Evolutionary conservation across 2,329 filamentous ascomycete species (phyloP), one percentile per base, ranked within the genome.

Genomic region (Calonectria pseudoreteaudii): DNA sequence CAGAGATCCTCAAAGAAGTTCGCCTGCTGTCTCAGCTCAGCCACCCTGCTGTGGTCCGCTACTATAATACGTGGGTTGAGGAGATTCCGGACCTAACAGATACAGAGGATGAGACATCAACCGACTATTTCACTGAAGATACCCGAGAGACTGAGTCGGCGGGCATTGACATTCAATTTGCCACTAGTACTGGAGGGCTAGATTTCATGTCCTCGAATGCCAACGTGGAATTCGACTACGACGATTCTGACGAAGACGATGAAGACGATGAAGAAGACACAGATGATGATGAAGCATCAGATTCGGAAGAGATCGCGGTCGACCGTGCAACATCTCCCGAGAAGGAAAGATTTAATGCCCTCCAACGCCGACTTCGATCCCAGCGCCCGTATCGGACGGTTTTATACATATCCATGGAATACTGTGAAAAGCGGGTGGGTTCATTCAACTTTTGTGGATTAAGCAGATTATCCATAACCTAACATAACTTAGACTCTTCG

Each of bases 381-480:
- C 87, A 90, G 70, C 87, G 90, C 53, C 86, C 91, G 5, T 90
- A 91, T 74, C 91, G 91, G 67, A 96, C 94, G 0, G 93, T 96
- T 9, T 89, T 99, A 52, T 99, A 98, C 83, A 98, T 99, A 70
- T 97, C 98, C 74, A 99, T 99, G 97, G 97, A 99, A 82, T 98
- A 98, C 78, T 99, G 97, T 81, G 96, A 98, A 83, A 97, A 96
- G 82, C 91, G 94, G 77, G 92, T 93, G 86, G 83, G 90, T 85
- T 28, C 13, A 9, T 23, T 8, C 52, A n/a, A 4, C n/a, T 4
- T 41, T 26, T 14, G 14, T 23, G 2, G 2, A 8, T 18, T 4
- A 18, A 14, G 1, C 16, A 28, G 28, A 30, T 28, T 4, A 23
- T n/a, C 47, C n/a, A 53, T 18, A 13, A 28, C 9, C 75, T 66